Evolutionary conservation across 768 basidiomycete genomes (phyloP).

Genomic region (Cystofilobasidium bisporidii): DNA sequence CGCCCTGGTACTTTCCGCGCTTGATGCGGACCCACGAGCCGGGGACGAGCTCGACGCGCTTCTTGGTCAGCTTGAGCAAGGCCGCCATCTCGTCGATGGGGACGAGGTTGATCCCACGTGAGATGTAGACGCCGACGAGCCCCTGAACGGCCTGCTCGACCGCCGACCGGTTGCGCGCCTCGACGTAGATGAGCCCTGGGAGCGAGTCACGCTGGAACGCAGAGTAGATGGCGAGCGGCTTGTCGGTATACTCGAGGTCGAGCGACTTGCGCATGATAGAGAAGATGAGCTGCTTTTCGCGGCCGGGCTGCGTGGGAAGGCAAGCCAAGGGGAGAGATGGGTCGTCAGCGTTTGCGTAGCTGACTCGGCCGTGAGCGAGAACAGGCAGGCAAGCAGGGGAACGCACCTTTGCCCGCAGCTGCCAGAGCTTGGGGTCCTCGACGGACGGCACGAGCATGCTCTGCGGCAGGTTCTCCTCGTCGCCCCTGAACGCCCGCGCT

Average conservation of each 20-base stretch:
- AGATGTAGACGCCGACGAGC: constrained; percentile 74
- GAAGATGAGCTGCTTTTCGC: constrained; percentile 85
- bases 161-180: constrained; percentile 76
- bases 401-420: constrained; percentile 78
- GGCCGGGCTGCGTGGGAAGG: constrained; percentile 57
- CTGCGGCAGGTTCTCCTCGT: constrained; percentile 88
- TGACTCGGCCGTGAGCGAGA: background rate
- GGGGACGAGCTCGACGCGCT: constrained; percentile 68
- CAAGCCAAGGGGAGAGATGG: background rate
- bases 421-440: constrained; percentile 91
- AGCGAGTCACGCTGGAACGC: constrained; percentile 94
- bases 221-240: constrained; percentile 75
- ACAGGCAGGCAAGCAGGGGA: background rate
- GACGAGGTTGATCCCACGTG: constrained; percentile 37
- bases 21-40: constrained; percentile 93
- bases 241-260: constrained; percentile 65
- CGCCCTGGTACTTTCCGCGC: constrained; percentile 85
- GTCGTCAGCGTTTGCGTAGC: background rate
- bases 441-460: constrained; percentile 91
- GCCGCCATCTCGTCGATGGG: constrained; percentile 74
- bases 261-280: constrained; percentile 90
- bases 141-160: constrained; percentile 78
- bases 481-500: constrained; percentile 70
- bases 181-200: constrained; percentile 91
- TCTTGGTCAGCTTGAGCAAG: constrained; percentile 88